A percentile compares a stretch with the other conserved stretches of the same genome.
phyloP scores from a whole-genome alignment of 805 yeast species.

The Metschnikowia continentalis region DNA sequence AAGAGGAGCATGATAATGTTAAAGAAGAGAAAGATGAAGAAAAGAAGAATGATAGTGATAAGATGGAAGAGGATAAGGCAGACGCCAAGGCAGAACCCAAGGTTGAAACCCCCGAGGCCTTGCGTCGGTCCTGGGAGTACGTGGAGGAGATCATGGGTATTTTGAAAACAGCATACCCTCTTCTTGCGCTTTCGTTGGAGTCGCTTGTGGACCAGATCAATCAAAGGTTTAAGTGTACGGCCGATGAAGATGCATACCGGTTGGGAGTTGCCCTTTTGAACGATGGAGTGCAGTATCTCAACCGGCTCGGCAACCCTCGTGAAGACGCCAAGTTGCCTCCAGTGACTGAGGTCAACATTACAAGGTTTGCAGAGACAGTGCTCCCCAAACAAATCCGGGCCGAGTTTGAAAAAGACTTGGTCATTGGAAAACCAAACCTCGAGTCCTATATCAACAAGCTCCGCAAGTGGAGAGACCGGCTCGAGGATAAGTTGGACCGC shows the following conservation, averaged over 20 bases:
- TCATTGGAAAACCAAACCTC: constrained; percentile 78
- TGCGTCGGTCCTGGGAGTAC: constrained; percentile 86
- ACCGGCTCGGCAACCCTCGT: constrained; percentile 79
- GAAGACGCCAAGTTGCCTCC: constrained; percentile 87
- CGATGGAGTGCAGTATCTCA: constrained; percentile 89
- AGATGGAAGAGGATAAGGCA: background rate
- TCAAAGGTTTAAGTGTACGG: constrained; percentile 87
- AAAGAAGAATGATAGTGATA: constrained; percentile 2
- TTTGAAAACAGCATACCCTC: constrained; percentile 92
- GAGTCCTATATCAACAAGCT: constrained; percentile 81
- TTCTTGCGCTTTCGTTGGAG: constrained; percentile 86
- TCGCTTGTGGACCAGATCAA: constrained; percentile 93
- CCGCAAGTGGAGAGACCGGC: constrained; percentile 86
- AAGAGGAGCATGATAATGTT: background rate
- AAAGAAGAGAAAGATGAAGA: background rate
- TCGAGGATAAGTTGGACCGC: constrained; percentile 88
- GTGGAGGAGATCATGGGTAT: constrained; percentile 91
- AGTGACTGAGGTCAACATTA: constrained; percentile 82
- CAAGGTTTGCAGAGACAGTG: constrained; percentile 88
- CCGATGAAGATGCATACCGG: constrained; percentile 95
- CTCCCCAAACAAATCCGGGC: constrained; percentile 83
- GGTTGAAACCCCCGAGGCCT: constrained; percentile 10
- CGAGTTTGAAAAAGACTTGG: constrained; percentile 89
- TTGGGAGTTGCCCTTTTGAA: constrained; percentile 86
- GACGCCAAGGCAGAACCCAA: background rate